Evolutionary conservation across 1,139 yeast species (phyloP), one percentile per base, ranked within the genome.

Genomic region (Hyphopichia burtonii): DNA sequence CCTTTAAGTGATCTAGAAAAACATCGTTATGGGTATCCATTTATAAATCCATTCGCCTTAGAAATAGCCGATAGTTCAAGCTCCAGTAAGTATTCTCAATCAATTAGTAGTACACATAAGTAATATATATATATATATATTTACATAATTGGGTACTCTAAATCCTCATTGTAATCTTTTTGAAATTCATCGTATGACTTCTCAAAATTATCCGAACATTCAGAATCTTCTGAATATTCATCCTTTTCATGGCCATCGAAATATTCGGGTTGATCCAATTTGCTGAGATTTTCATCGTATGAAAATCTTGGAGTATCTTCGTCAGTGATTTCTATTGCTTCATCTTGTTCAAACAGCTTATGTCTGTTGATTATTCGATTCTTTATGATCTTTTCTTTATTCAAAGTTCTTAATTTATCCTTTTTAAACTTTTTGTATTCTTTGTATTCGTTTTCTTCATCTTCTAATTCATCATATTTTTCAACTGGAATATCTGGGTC

Each of bases 261-360:
- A 46, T 64, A 68, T 18, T 64, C 65, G 0, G 73, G 72, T 44
- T 69, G 74, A 31, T 62, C 74, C 40, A 64, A 69, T 39, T 56
- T 61, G 39, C 66, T 56, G 16, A 68, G 48, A 43, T 63, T 64
- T 42, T 70, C 75, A 40, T 69, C 74, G 39, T 67, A 68, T 2
- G 69, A 54, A 39, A 52, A 56, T 6, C 47, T 35, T 12, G 47
- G 32, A 18, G 15, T 14, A 12, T 28, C 31, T 10, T 31, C 30
- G 9, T 38, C 45, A 23, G 25, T 17, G 4, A 15, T 34, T 23
- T 49, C 47, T 16, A 41, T 38, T 25, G 43, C 48, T 22, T 42
- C 45, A 10, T 39, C 41, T 31, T 23, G 16, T n/a, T 20, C 37
- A 12, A n/a, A 4, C 12, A 9, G 12, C 15, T 22, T 35, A 25